Percentiles rank a stretch among this genome's conserved stretches.
phyloP scores from a whole-genome alignment of 1,139 yeast genomes.

The Blastobotrys apis region DNA sequence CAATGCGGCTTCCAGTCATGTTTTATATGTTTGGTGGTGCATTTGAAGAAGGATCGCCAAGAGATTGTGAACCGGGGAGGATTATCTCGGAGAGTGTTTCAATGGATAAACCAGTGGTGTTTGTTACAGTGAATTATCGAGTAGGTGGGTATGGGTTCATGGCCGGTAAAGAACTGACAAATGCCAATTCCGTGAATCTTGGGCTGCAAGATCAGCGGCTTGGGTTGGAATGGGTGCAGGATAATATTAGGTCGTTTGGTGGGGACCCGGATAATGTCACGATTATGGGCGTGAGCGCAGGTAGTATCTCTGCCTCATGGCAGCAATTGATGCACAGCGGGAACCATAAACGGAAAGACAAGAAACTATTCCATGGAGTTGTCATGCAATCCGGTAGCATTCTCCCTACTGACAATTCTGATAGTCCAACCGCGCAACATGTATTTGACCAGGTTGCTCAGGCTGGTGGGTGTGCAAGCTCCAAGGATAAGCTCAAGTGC shows the following conservation, averaged over 20 bases:
- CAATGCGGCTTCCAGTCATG: slow-evolving; percentile 31
- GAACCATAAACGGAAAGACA: slow-evolving; percentile 19
- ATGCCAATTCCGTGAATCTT: slow-evolving; percentile 28
- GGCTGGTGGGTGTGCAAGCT: slow-evolving; percentile 16
- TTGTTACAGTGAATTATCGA: slow-evolving; percentile 37
- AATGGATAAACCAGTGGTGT: slow-evolving; percentile 31
- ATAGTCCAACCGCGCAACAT: slow-evolving; percentile 15
- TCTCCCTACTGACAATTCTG: slow-evolving; percentile 16
- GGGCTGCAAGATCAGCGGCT: slow-evolving; percentile 37
- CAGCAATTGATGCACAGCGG: slow-evolving; percentile 29
- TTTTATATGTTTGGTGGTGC: slow-evolving; percentile 41
- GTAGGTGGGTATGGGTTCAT: slow-evolving; percentile 35
- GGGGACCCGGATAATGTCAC: slow-evolving; percentile 38
- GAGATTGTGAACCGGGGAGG: neutral
- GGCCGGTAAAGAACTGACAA: slow-evolving; percentile 27
- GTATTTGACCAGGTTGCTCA: slow-evolving; percentile 18
- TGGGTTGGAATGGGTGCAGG: slow-evolving; percentile 39
- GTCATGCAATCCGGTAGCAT: slow-evolving; percentile 12
- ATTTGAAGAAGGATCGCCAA: slow-evolving; percentile 17
- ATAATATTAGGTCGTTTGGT: slow-evolving; percentile 37
- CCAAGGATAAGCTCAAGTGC: slow-evolving; percentile 19
- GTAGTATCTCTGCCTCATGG: slow-evolving; percentile 34
- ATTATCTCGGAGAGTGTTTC: neutral
- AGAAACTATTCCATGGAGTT: slow-evolving; percentile 8
- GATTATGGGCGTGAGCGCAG: slow-evolving; percentile 40